Evolutionary conservation across 208 protist species (phyloP).

Genomic region (Wallacemonas sp.): DNA sequence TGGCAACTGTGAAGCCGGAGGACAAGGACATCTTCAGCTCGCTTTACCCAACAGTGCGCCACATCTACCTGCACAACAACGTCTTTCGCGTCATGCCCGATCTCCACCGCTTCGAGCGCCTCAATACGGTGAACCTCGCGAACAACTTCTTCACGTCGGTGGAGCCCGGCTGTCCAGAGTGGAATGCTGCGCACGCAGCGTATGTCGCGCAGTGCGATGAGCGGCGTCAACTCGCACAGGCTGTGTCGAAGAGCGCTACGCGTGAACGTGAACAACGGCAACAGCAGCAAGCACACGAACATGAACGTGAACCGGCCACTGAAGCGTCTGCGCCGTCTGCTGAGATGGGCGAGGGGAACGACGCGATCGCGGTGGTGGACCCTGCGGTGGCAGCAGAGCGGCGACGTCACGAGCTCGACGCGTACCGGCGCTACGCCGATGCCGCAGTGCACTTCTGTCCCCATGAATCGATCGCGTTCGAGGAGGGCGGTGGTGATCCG

Average conservation of each 20-base stretch:
- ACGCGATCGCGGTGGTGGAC: not conserved
- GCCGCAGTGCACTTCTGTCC: slow-evolving; percentile 35
- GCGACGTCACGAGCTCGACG: slow-evolving; percentile 29
- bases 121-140: slow-evolving; percentile 90
- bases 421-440: slow-evolving; percentile 30
- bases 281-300: slow-evolving; percentile 14
- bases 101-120: slow-evolving; percentile 74
- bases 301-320: too few species aligned
- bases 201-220: slow-evolving; percentile 1
- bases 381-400: slow-evolving; percentile 6
- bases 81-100: slow-evolving; percentile 84
- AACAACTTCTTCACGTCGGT: slow-evolving; percentile 86
- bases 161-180: slow-evolving; percentile 51
- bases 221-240: slow-evolving; percentile 12
- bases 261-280: slow-evolving; percentile 16
- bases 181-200: slow-evolving; percentile 18
- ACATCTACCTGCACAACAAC: slow-evolving; percentile 95
- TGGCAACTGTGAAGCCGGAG: slow-evolving; percentile 19
- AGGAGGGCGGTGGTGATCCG: slow-evolving; percentile 3
- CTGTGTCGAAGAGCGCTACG: slow-evolving; percentile 47
- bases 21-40: slow-evolving; percentile 79
- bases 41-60: slow-evolving; percentile 80
- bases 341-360: not conserved
- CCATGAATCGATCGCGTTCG: slow-evolving; percentile 22
- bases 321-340: too few species aligned